Conservation (phyloP, 768 basidiomycete species). For the Suillus plorans region DNA sequence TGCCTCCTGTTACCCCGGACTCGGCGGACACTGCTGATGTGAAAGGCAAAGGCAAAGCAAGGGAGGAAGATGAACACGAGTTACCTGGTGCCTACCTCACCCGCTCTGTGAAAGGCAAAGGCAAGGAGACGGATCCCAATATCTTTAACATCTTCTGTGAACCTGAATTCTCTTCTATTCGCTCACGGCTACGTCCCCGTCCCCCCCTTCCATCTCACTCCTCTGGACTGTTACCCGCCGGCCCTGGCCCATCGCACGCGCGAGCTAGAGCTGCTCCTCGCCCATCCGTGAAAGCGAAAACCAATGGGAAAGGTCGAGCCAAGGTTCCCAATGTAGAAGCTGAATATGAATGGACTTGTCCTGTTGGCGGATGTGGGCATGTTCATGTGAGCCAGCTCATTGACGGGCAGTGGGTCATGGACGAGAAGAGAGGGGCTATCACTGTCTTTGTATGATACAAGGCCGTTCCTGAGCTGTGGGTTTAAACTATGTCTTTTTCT, state of each 20-base stretch:
- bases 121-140: constrained; percentile 30
- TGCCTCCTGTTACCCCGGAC: constrained; percentile 5
- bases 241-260: constrained; percentile 7
- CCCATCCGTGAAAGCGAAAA: constrained; percentile 17
- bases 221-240: constrained; percentile 7
- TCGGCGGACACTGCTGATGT: constrained; percentile 15
- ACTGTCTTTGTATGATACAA: constrained; percentile 37
- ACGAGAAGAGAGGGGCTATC: constrained; percentile 43
- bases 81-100: not conserved
- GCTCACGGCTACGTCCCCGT: constrained; percentile 59
- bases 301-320: constrained; percentile 36
- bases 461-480: not conserved
- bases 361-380: constrained; percentile 55
- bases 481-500: not conserved
- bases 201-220: constrained; percentile 16
- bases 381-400: constrained; percentile 58
- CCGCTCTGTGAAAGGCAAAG: constrained; percentile 27
- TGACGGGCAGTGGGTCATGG: constrained; percentile 60
- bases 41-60: constrained; percentile 33
- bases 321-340: constrained; percentile 41
- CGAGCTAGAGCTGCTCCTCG: constrained; percentile 5
- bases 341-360: constrained; percentile 62
- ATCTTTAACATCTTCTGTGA: constrained; percentile 10
- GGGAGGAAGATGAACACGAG: not conserved
- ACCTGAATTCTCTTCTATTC: constrained; percentile 40